Evolutionary conservation across 2,329 filamentous ascomycete genomes (phyloP).

Genomic region (Ramularia endophylla): DNA sequence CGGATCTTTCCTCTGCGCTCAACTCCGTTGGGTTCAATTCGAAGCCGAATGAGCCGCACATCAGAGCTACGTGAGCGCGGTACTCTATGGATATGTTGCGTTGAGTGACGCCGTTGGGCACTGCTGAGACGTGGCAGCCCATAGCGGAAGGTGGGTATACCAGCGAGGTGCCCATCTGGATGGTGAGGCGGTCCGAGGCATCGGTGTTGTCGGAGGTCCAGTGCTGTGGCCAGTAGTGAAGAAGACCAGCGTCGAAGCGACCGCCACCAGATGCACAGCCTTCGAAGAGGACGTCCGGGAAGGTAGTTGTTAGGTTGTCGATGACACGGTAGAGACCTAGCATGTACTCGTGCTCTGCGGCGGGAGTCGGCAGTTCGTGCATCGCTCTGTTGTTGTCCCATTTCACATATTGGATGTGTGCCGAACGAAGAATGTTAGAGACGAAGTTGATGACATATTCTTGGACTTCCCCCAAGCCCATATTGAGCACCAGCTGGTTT

Average conservation of each 20-base stretch:
- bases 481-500: slow-evolving; percentile 57
- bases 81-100: slow-evolving; percentile 54
- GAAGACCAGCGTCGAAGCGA: slow-evolving; percentile 57
- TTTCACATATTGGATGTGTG: slow-evolving; percentile 56
- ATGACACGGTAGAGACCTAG: slow-evolving; percentile 59
- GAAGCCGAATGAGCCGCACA: slow-evolving; percentile 62
- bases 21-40: slow-evolving; percentile 55
- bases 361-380: slow-evolving; percentile 52
- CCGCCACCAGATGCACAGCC: slow-evolving; percentile 61
- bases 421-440: slow-evolving; percentile 48
- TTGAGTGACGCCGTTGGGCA: slow-evolving; percentile 53
- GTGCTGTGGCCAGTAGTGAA: slow-evolving; percentile 60
- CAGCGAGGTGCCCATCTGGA: slow-evolving; percentile 59
- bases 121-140: slow-evolving; percentile 59
- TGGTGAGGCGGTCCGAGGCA: slow-evolving; percentile 53
- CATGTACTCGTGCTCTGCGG: slow-evolving; percentile 54
- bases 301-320: slow-evolving; percentile 52
- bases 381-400: slow-evolving; percentile 65
- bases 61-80: slow-evolving; percentile 61
- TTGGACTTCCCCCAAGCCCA: slow-evolving; percentile 56
- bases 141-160: slow-evolving; percentile 58
- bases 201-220: slow-evolving; percentile 64
- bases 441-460: slow-evolving; percentile 55
- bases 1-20: slow-evolving; percentile 44
- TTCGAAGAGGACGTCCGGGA: slow-evolving; percentile 60